These are phyloP conservation scores for Vickermania ingenoplastis DNA, from an alignment of 208 protist genomes.

Conservation along the genomic window DNA sequence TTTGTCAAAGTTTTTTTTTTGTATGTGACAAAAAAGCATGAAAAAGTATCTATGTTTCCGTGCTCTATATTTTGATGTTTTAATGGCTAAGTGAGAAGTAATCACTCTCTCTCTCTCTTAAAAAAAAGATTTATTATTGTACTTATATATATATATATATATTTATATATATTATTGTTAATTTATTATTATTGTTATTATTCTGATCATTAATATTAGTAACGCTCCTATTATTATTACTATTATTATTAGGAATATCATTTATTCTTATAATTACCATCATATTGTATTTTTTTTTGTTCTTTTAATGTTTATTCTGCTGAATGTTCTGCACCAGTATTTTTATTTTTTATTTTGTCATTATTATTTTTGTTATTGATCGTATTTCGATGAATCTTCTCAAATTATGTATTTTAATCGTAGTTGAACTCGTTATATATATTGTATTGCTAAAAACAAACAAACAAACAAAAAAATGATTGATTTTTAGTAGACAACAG, in stretches of 20 bases:
- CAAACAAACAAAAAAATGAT: background rate
- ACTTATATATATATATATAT: slow-evolving; percentile 6
- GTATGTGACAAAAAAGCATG: background rate
- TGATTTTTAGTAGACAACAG: too few species aligned
- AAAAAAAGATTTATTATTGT: slow-evolving; percentile 5
- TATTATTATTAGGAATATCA: background rate
- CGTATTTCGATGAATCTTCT: background rate
- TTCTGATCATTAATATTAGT: background rate
- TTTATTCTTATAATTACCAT: background rate
- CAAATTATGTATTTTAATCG: background rate
- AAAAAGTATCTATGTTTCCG: background rate
- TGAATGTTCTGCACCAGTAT: background rate
- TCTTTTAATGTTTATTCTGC: background rate
- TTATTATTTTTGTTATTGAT: background rate
- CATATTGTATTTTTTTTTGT: background rate
- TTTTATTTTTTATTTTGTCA: background rate
- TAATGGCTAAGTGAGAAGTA: too few species aligned
- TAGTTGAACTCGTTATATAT: background rate
- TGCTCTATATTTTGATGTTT: background rate
- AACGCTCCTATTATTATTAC: background rate
- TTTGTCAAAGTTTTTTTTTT: background rate
- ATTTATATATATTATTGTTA: slow-evolving; percentile 1
- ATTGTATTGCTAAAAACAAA: too few species aligned
- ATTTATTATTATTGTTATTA: slow-evolving; percentile 1
- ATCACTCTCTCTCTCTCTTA: background rate